Evolutionary conservation across 208 protist species (phyloP).

Genomic region (Phytomonas sp.): DNA sequence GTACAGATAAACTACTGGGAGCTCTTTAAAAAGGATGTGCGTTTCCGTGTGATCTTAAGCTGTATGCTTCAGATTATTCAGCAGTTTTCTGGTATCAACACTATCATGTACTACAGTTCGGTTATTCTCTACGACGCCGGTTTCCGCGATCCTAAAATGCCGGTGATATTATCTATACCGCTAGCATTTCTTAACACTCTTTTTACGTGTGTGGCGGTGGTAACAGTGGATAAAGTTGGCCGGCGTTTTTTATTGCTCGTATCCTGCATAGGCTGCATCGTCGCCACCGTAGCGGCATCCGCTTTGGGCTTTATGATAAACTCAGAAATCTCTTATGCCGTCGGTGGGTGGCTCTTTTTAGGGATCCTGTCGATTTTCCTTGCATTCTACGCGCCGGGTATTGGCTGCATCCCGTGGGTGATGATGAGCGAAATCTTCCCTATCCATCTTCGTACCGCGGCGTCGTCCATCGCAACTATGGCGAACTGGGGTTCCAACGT

Average conservation of each 20-base stretch:
- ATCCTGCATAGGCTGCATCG: constrained; percentile 63
- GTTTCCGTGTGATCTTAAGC: constrained; percentile 64
- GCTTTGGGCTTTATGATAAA: constrained; percentile 52
- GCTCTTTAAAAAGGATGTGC: constrained; percentile 47
- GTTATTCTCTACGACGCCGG: constrained; percentile 81
- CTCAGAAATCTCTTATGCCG: constrained; percentile 40
- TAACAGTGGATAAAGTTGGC: constrained; percentile 79
- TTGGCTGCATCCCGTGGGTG: constrained; percentile 89
- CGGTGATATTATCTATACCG: constrained; percentile 75
- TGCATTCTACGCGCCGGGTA: constrained; percentile 76
- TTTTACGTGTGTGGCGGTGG: constrained; percentile 67
- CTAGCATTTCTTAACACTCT: constrained; percentile 86
- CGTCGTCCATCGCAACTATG: constrained; percentile 82
- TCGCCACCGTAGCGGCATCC: constrained; percentile 43
- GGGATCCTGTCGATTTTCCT: constrained; percentile 72
- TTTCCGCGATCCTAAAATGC: constrained; percentile 61
- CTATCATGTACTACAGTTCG: constrained; percentile 92
- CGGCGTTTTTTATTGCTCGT: constrained; percentile 57
- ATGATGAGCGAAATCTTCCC: constrained; percentile 89
- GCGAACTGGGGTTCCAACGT: constrained; percentile 87
- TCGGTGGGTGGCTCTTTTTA: constrained; percentile 72
- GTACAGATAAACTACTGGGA: constrained; percentile 47
- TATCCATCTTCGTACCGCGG: constrained; percentile 62
- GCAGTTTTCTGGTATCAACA: constrained; percentile 91
- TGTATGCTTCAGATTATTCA: constrained; percentile 86